Evolutionary conservation across 2,329 filamentous ascomycete species (phyloP).

Genomic region (Saccharata proteae): DNA sequence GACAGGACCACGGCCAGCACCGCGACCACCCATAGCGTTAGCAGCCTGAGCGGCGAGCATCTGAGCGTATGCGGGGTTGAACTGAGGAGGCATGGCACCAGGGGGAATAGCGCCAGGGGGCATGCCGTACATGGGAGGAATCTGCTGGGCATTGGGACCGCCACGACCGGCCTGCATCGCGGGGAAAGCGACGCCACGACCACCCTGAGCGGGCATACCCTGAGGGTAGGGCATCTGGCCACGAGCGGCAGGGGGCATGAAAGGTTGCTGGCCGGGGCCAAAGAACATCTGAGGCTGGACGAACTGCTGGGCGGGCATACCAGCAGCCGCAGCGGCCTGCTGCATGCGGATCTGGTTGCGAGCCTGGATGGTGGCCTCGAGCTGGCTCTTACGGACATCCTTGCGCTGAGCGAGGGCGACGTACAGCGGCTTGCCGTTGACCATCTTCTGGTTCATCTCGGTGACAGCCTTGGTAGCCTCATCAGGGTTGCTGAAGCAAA

Average conservation of each 20-base stretch:
- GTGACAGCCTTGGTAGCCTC: slow-evolving; percentile 98
- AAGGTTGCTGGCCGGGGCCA: slow-evolving; percentile 64
- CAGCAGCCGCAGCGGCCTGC: slow-evolving; percentile 82
- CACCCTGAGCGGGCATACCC: slow-evolving; percentile 58
- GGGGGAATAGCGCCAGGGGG: slow-evolving; percentile 48
- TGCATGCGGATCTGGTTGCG: slow-evolving; percentile 98
- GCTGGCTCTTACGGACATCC: slow-evolving; percentile 97
- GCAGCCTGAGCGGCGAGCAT: slow-evolving; percentile 54
- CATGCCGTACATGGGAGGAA: slow-evolving; percentile 76
- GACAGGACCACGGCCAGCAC: slow-evolving; percentile 52
- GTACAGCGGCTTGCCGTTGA: slow-evolving; percentile 91
- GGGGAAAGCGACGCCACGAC: slow-evolving; percentile 77
- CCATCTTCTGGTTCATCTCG: slow-evolving; percentile 99
- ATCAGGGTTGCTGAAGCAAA: slow-evolving; percentile 99
- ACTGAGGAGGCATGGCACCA: slow-evolving; percentile 59
- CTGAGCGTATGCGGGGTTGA: slow-evolving; percentile 67
- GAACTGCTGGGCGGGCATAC: slow-evolving; percentile 65
- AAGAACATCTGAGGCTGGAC: slow-evolving; percentile 92
- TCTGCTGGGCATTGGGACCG: slow-evolving; percentile 62
- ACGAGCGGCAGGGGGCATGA: slow-evolving; percentile 44
- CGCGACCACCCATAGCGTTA: slow-evolving; percentile 38
- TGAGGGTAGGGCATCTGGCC: slow-evolving; percentile 51
- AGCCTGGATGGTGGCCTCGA: slow-evolving; percentile 97
- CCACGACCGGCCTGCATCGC: slow-evolving; percentile 77
- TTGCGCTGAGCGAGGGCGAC: slow-evolving; percentile 98